These are phyloP conservation scores for Venturia oleaginea DNA, from an alignment of 2,329 filamentous ascomycete genomes.

Conservation along the genomic window DNA sequence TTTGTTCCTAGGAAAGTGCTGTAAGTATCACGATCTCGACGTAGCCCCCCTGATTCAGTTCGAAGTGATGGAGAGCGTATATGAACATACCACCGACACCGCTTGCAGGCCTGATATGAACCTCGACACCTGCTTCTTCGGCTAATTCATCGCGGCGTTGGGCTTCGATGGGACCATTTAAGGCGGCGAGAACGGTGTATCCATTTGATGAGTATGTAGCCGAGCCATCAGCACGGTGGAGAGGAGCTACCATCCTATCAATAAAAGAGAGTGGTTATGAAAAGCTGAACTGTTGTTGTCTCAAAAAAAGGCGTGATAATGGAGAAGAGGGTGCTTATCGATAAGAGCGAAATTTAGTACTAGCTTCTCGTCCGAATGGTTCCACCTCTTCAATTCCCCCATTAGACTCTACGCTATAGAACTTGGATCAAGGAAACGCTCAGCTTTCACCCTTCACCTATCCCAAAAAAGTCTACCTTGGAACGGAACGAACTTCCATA, in stretches of 20 bases:
- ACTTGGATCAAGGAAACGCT: too few species aligned
- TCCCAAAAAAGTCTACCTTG: too few species aligned
- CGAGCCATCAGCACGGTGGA: constrained; percentile 70
- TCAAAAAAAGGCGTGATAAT: neutral
- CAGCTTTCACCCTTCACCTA: too few species aligned
- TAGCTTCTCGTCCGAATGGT: too few species aligned
- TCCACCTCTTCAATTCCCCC: too few species aligned
- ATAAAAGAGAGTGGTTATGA: neutral
- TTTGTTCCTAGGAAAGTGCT: constrained; percentile 27
- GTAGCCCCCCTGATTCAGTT: neutral
- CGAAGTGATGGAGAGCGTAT: neutral
- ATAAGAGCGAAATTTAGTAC: neutral
- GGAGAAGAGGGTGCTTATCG: neutral
- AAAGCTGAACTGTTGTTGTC: neutral
- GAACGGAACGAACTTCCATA: too few species aligned
- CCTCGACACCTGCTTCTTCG: constrained; percentile 83
- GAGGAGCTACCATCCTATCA: constrained; percentile 17
- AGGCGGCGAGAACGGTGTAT: constrained; percentile 73
- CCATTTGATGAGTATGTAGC: constrained; percentile 66
- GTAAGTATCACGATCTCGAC: neutral
- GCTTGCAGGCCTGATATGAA: constrained; percentile 76
- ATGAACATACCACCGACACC: constrained; percentile 63
- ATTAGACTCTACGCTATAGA: too few species aligned
- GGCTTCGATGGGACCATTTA: constrained; percentile 90
- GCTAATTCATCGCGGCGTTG: constrained; percentile 81